phyloP scores from a whole-genome alignment of 2,329 filamentous ascomycete species.

The Penicillium sp. region DNA sequence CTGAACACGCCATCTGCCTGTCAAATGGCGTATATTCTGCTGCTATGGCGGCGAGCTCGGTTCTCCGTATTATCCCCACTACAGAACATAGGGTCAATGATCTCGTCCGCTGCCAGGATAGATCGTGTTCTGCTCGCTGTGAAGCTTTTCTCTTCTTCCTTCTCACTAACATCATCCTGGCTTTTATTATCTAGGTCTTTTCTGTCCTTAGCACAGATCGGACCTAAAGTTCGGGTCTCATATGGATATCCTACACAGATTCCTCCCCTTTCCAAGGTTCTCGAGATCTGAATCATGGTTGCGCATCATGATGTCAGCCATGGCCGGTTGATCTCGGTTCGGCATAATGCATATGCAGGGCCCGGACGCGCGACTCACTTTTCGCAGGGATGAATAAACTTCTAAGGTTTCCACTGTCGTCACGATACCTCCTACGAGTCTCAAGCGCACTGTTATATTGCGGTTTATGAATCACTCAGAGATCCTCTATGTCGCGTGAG shows the following conservation, averaged over 20 bases:
- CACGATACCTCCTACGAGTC: background rate
- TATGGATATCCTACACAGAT: background rate
- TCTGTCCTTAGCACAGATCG: background rate
- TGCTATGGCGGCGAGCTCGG: background rate
- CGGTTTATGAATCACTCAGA: background rate
- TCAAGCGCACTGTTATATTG: background rate
- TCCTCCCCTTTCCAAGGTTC: background rate
- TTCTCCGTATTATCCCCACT: background rate
- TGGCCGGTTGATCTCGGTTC: background rate
- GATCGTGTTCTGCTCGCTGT: background rate
- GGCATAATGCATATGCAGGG: constrained; percentile 1
- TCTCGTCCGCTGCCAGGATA: background rate
- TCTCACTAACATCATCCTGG: background rate
- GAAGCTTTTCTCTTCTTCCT: background rate
- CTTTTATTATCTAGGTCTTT: background rate
- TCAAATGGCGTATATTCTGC: background rate
- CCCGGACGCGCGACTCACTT: background rate
- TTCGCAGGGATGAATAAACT: background rate
- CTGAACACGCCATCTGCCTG: background rate
- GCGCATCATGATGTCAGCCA: background rate
- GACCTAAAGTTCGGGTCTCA: background rate
- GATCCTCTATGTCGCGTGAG: background rate
- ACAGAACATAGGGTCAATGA: background rate
- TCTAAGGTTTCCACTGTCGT: background rate
- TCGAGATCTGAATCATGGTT: background rate